These are phyloP conservation scores for Podosphaera leucotricha DNA, from an alignment of 2,329 filamentous ascomycete genomes.

Conservation along the genomic window DNA sequence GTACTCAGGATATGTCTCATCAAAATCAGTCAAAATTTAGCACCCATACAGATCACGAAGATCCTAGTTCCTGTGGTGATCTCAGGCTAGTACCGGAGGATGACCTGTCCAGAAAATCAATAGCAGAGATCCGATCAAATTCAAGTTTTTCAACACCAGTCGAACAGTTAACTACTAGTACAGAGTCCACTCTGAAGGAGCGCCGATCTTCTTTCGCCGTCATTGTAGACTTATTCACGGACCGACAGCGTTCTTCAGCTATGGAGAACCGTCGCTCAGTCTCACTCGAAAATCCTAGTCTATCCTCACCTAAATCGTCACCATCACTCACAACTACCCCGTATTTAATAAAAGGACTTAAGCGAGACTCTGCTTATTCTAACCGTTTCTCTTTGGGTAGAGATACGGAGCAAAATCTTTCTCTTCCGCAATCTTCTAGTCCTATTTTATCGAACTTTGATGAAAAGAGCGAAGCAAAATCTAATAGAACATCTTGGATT, in stretches of 20 bases:
- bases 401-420: slow-evolving; percentile 9
- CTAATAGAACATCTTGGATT: slow-evolving; percentile 22
- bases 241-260: slow-evolving; percentile 26
- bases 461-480: slow-evolving; percentile 30
- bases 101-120: neutral
- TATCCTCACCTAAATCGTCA: slow-evolving; percentile 20
- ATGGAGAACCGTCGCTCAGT: slow-evolving; percentile 20
- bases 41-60: slow-evolving; percentile 17
- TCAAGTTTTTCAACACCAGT: slow-evolving; percentile 2
- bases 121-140: neutral
- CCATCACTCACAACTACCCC: slow-evolving; percentile 22
- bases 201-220: slow-evolving; percentile 35
- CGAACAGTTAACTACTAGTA: slow-evolving; percentile 7
- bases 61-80: slow-evolving; percentile 20
- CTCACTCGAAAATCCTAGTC: slow-evolving; percentile 21
- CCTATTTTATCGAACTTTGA: slow-evolving; percentile 19
- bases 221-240: slow-evolving; percentile 30
- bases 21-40: slow-evolving; percentile 20
- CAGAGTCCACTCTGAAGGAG: slow-evolving; percentile 12
- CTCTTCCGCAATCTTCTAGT: slow-evolving; percentile 19
- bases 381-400: slow-evolving; percentile 22
- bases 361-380: slow-evolving; percentile 39
- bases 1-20: slow-evolving; percentile 41
- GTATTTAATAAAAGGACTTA: slow-evolving; percentile 23
- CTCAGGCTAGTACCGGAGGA: neutral